Evolutionary conservation across 2,329 filamentous ascomycete species (phyloP), one percentile per base, ranked within the genome.

Genomic region (Pestalotiopsis sp.): DNA sequence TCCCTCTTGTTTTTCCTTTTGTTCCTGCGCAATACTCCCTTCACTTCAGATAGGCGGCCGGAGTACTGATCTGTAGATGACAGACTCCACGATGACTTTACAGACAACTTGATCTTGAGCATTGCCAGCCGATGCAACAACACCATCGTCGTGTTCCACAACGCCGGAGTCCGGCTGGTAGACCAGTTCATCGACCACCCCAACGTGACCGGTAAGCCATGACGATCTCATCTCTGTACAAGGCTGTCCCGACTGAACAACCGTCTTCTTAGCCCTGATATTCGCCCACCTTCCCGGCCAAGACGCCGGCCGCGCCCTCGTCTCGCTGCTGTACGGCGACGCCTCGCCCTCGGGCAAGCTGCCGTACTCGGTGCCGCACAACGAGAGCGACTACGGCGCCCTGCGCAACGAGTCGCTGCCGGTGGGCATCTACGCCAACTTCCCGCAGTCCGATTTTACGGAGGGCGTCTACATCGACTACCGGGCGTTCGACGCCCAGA

Each of bases 261-360:
- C 24, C 0, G n/a, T 9, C 24, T 3, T 6, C 0, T 26, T 3
- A 61, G 58, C 64, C 40, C 13, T 66, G 35, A 40, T 66, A 24
- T 66, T 58, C 35, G 91, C 90, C 66, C 90, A 90, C 73, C 81
- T 93, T 40, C 91, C 90, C 0, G 90, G 91, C 56, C 88, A 93
- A 73, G 90, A 94, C 79, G 91, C 87, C 68, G 92, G 92, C 9
- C 92, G 93, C 73, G 87, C 91, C 4, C 85, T 94, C 60, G 88
- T 88, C 1, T 91, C 93, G 73, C 84, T 94, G 44, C 84, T 94
- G n/a, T 94, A 92, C 77, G 92, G 92, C 61, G 75, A 79, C 4
- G 77, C 76, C 5, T 80, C 77, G 55, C 83, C 83, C 3, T 82
- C 78, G 14, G 83, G 83, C 48, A 84, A 84, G 72, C 76, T 86